These are phyloP conservation scores for Quercus agrifolia DNA, from an alignment of 306 rosid species.

Conservation along the genomic window DNA sequence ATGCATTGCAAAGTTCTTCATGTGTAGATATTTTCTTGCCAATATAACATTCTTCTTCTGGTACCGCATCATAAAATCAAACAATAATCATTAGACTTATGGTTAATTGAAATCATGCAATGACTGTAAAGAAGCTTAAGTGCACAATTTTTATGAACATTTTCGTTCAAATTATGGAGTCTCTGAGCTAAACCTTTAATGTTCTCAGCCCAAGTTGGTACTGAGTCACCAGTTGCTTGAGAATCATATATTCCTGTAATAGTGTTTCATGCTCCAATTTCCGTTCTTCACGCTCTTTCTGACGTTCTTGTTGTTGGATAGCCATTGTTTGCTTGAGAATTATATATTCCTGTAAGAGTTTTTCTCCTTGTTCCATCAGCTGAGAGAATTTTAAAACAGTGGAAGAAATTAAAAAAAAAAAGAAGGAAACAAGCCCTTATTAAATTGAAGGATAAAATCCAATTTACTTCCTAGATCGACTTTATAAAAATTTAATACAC, in stretches of 20 bases:
- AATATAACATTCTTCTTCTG: constrained; percentile 75
- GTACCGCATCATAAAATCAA: not conserved
- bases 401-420: too few species aligned
- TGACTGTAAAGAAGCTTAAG: not conserved
- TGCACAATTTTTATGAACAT: not conserved
- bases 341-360: constrained; percentile 67
- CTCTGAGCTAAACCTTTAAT: too few species aligned
- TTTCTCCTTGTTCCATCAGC: constrained; percentile 51
- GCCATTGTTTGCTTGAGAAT: constrained; percentile 33
- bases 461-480: too few species aligned
- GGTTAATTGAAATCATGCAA: not conserved
- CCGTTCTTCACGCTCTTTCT: too few species aligned
- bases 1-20: constrained; percentile 7
- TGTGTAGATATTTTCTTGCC: not conserved
- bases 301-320: constrained; percentile 42
- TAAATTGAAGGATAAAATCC: too few species aligned
- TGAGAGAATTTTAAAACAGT: too few species aligned
- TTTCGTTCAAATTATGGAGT: not conserved
- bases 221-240: constrained; percentile 37
- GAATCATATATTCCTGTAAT: too few species aligned
- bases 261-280: too few species aligned
- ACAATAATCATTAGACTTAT: not conserved
- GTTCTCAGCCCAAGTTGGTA: constrained; percentile 40
- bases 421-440: too few species aligned
- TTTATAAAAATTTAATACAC: too few species aligned